Conservation (phyloP, 2,329 filamentous ascomycete species). For the Pseudofabraea citricarpa region DNA sequence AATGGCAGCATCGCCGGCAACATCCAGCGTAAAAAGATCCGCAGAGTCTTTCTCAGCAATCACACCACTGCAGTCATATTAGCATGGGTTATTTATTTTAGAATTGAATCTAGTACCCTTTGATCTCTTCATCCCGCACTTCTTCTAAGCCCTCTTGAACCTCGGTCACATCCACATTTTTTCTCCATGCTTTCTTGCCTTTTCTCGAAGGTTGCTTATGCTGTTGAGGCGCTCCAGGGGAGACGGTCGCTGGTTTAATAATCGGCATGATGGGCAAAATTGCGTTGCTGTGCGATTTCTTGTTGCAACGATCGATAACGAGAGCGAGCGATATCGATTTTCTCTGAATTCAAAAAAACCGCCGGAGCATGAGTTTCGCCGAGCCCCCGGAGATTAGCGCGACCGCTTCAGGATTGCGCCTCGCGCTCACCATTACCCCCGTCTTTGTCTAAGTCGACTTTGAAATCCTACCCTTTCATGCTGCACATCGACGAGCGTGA, state of each 20-base stretch:
- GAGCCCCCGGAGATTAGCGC: not conserved
- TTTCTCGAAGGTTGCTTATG: slow-evolving; percentile 89
- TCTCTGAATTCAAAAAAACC: not conserved
- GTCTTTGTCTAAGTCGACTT: not conserved
- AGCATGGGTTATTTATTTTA: slow-evolving; percentile 5
- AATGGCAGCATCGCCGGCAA: slow-evolving; percentile 62
- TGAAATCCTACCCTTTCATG: not conserved
- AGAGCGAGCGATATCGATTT: not conserved
- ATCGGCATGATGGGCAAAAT: slow-evolving; percentile 23
- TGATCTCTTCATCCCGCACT: slow-evolving; percentile 83
- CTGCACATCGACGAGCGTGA: not conserved
- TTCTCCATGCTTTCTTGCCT: slow-evolving; percentile 98
- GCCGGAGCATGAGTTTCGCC: not conserved
- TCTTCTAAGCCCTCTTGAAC: slow-evolving; percentile 78
- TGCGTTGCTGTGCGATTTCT: not conserved
- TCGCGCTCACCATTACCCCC: not conserved
- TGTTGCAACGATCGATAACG: slow-evolving; percentile 5
- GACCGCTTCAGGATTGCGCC: not conserved
- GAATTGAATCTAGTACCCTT: slow-evolving; percentile 55
- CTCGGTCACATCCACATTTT: slow-evolving; percentile 91
- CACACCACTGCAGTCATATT: slow-evolving; percentile 60
- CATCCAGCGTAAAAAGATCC: slow-evolving; percentile 82
- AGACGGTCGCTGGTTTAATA: slow-evolving; percentile 32
- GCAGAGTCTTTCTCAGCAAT: slow-evolving; percentile 77
- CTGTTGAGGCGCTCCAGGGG: slow-evolving; percentile 65